Evolutionary conservation across 768 basidiomycete genomes (phyloP).

Genomic region (Termitomyces titanicus): DNA sequence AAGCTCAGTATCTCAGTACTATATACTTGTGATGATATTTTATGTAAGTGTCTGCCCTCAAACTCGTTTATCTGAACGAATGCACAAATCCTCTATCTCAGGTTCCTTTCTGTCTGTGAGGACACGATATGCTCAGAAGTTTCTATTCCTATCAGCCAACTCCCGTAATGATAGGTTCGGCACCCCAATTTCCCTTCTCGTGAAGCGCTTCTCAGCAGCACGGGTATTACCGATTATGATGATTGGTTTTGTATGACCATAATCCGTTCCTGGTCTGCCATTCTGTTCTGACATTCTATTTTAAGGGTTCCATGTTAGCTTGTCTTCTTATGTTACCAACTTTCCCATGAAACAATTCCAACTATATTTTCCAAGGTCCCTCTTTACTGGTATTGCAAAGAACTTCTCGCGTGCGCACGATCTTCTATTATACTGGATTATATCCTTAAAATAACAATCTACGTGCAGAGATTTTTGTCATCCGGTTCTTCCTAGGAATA

Average conservation of each 20-base stretch:
- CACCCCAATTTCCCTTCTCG: conserved; percentile 46
- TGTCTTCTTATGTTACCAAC: not conserved
- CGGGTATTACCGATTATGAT: conserved; percentile 46
- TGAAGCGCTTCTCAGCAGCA: conserved; percentile 44
- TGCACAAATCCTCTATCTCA: conserved; percentile 12
- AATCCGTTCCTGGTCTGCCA: not conserved
- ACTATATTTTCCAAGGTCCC: conserved; percentile 27
- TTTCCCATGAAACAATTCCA: not conserved
- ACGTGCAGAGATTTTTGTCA: conserved; percentile 38
- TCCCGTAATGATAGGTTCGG: conserved; percentile 31
- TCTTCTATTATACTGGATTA: not conserved
- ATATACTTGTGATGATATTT: conserved; percentile 45
- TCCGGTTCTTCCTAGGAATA: conserved; percentile 47
- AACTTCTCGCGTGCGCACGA: conserved; percentile 38
- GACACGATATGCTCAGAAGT: not conserved
- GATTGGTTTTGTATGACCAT: conserved; percentile 42
- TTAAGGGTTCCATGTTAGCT: conserved; percentile 38
- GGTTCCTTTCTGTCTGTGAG: conserved; percentile 46
- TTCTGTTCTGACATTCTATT: not conserved
- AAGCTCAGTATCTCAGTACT: conserved; percentile 29
- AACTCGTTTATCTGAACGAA: not conserved
- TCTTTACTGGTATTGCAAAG: conserved; percentile 40
- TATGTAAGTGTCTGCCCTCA: conserved; percentile 24
- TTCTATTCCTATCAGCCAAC: not conserved
- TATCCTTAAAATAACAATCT: not conserved